Evolutionary conservation across 257 asterid species (phyloP), one percentile per base, ranked within the genome.

Genomic region (Solanum ossicruentum): DNA sequence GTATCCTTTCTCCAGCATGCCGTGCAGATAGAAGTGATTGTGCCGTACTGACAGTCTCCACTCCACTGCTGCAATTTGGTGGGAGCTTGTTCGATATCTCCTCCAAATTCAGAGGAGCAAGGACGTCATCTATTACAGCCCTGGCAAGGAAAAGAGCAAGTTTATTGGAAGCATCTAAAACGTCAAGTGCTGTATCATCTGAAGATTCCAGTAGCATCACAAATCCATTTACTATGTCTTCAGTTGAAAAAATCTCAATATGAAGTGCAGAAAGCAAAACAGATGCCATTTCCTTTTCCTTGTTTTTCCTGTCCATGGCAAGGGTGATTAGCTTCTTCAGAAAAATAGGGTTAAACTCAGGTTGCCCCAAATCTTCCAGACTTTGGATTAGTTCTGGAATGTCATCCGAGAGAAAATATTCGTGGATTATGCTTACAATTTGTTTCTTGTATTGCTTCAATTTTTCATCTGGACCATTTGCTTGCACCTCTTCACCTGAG

Each of bases 221-320:
- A 81, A 97, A 95, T 51, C 98, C 99, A 84, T 88, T 87, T 36
- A 93, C 99, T 70, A 94, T 94, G 89, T 95, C 98, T 32, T 97
- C 98, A 18, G 97, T 91, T 3, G 98, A 90, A 85, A 97, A 92
- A 55, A 95, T 92, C 90, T 97, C 99, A 52, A 93, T 92, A 82
- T 96, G 97, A 56, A 97, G 96, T 2, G 97, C 97, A 18, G 99
- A 93, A 78, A 97, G 98, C 65, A 97, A 86, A 72, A 95, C 96
- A 6, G 99, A 97, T 9, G 98, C 98, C 98, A 97, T 97, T 84
- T 95, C 99, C 87, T 97, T 97, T 88, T 97, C 99, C 84, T 98
- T 84, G 90, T 95, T 94, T 86, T 95, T 95, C 87, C 98, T 84
- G 87, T 97, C 99, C 98, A 97, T 87, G 63, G 99, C 98, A 26